phyloP scores from a whole-genome alignment of 192 early-diverging fungal species.

The Backusella westeae region DNA sequence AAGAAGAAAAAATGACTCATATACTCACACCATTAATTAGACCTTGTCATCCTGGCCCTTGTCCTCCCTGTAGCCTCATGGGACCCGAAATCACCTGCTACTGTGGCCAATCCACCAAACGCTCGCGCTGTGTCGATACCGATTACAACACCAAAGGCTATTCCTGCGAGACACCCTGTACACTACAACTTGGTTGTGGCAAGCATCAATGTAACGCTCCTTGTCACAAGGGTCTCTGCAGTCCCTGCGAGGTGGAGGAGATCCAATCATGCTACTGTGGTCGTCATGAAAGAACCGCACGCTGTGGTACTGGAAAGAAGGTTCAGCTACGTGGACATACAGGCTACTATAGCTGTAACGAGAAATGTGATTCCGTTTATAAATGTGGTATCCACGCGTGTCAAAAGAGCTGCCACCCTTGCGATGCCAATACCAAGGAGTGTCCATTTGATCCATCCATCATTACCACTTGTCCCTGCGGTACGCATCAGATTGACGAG shows the following conservation, averaged over 20 bases:
- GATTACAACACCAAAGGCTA: slow-evolving; percentile 58
- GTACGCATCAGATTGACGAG: slow-evolving; percentile 33
- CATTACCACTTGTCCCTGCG: slow-evolving; percentile 52
- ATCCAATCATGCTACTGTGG: slow-evolving; percentile 72
- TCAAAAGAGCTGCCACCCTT: slow-evolving; percentile 49
- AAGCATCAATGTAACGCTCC: slow-evolving; percentile 59
- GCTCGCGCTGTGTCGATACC: slow-evolving; percentile 72
- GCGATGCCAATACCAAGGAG: slow-evolving; percentile 25
- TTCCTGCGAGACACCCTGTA: slow-evolving; percentile 71
- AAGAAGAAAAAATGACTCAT: neutral
- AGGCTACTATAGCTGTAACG: slow-evolving; percentile 52
- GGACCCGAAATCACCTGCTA: slow-evolving; percentile 74
- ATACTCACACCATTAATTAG: slow-evolving; percentile 23
- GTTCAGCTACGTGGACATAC: slow-evolving; percentile 29
- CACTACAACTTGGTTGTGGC: slow-evolving; percentile 63
- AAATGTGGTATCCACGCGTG: slow-evolving; percentile 54
- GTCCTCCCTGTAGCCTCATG: slow-evolving; percentile 82
- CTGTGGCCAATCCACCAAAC: slow-evolving; percentile 69
- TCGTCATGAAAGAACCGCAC: slow-evolving; percentile 45
- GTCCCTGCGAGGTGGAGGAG: slow-evolving; percentile 52
- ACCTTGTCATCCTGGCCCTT: slow-evolving; percentile 93
- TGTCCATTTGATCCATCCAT: slow-evolving; percentile 52
- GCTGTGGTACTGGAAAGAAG: slow-evolving; percentile 58
- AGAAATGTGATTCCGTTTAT: slow-evolving; percentile 34
- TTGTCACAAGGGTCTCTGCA: slow-evolving; percentile 74